Base-by-base conservation (phyloP, 441 rosid genomes). In the Euphorbia celastroides region DNA sequence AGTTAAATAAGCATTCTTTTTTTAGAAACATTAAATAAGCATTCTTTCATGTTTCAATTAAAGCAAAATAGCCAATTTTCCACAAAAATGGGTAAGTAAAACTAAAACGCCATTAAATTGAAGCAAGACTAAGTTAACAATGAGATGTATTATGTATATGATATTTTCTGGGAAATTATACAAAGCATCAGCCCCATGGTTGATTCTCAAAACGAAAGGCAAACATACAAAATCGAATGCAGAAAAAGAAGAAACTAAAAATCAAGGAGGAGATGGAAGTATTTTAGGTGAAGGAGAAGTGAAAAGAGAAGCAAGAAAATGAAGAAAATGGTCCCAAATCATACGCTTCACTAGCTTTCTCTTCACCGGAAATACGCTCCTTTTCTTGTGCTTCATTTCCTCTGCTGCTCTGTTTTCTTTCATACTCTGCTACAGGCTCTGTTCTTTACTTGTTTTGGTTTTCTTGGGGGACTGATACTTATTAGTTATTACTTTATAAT, bases 321-420 rank as follows among this genome's bases (percentile, higher is more conserved):
- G 68, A 10, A 67, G 36, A 28, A 69, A 8, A 32, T 16, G 23
- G 23, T 74, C 70, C 66, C 62, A 62, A 75, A 61, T 72, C 74
- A 69, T 70, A 5, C 71, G 77, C 74, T 83, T 81, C 60, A 85
- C 86, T 12, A 65, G 58, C 57, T 42, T 77, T 67, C 72, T 78
- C 78, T 76, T 68, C 67, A 64, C 70, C 0, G 87, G 89, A 50
- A 83, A 22, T 55, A 80, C 75, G 23, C 77, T 67, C 12, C 70
- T 70, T 4, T 38, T 66, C 70, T 72, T 65, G 23, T 71, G 26
- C 28, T 50, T 55, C 64, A 65, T 14, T 56, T 56, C 56, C 31
- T 16, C 60, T 28, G 46, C 60, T 28, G 46, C 67, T 72, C 52
- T 64, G 50, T 34, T 20, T 38, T 31, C 48, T 34, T 20, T 38